Base-by-base conservation (phyloP, 371 early-diverging fungal genomes). In the Phascolomyces articulosus region DNA sequence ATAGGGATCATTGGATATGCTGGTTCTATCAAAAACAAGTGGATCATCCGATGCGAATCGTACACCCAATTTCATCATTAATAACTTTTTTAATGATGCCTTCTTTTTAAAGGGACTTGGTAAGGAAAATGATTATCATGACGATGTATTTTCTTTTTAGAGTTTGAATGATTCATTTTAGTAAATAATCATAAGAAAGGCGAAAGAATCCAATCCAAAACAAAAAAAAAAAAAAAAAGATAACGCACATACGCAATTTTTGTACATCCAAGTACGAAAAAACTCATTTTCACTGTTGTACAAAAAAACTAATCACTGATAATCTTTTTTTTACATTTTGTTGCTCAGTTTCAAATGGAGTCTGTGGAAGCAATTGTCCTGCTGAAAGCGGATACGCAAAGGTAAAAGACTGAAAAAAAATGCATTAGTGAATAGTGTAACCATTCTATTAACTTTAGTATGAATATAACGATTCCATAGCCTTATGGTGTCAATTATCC, bases 41-140 rank as follows among this genome's bases (percentile, higher is more conserved):
- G 61, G 51, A 9, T 21, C 40, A 18, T 58, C 55, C 18, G 64
- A 66, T 34, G 72, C 73, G 0, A 74, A 77, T 13, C 64, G 80
- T 41, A 67, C 56, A 34, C 77, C 80, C 4, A 66, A 74, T 24
- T 80, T 80, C 58, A 77, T 95, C 26, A 86, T 90, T 69, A 96
- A 97, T 73, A 93, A 94, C 67, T 93, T 86, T 63, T 93, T 90
- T 67, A 94, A 91, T 63, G 98, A 97, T 72, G 96, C 96, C 0
- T 96, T 96, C 64, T 97, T 97, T 73, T 72, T 96, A 59, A 96
- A 96, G 69, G 87, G 95, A 0, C 68, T 94, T 23, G 89, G 90
- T 87, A 78, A 21, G 38, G 1, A 41, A 15, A 44, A 3, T 23
- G 6, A 34, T 0, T 9, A 34, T n/a, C n/a, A n/a, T n/a, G n/a